phyloP scores from a whole-genome alignment of 108 stramenopile species.

The Mediolabrus comicus region DNA sequence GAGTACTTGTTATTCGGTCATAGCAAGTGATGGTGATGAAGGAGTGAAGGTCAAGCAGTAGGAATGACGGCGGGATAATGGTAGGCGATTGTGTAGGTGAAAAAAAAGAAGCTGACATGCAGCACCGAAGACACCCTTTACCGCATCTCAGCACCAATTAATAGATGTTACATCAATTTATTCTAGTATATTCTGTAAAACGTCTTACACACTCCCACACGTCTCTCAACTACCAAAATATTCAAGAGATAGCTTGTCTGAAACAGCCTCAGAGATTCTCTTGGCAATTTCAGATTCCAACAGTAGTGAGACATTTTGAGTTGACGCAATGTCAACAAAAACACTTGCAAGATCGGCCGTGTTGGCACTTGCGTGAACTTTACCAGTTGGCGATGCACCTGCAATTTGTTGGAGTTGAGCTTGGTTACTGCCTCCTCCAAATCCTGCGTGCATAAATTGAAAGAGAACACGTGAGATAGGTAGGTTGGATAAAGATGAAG shows the following conservation, averaged over 20 bases:
- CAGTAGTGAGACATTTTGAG: slow-evolving; percentile 41
- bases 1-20: no score
- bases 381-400: slow-evolving; percentile 38
- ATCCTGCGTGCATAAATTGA: neutral
- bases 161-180: no score
- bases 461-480: no score
- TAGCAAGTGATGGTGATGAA: no score
- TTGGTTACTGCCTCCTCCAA: slow-evolving; percentile 38
- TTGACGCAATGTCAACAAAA: slow-evolving; percentile 54
- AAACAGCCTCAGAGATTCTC: slow-evolving; percentile 60
- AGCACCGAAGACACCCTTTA: no score
- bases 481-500: neutral
- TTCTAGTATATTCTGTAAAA: no score
- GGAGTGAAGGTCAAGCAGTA: no score
- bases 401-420: slow-evolving; percentile 51
- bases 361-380: slow-evolving; percentile 48
- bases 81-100: no score
- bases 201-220: no score
- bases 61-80: no score
- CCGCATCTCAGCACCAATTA: no score
- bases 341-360: slow-evolving; percentile 42
- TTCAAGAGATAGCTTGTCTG: slow-evolving; percentile 53
- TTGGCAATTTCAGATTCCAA: slow-evolving; percentile 59
- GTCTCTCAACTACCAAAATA: slow-evolving; percentile 39
- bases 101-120: no score